Conservation (phyloP, 768 basidiomycete species). For the Russula vinacea region DNA sequence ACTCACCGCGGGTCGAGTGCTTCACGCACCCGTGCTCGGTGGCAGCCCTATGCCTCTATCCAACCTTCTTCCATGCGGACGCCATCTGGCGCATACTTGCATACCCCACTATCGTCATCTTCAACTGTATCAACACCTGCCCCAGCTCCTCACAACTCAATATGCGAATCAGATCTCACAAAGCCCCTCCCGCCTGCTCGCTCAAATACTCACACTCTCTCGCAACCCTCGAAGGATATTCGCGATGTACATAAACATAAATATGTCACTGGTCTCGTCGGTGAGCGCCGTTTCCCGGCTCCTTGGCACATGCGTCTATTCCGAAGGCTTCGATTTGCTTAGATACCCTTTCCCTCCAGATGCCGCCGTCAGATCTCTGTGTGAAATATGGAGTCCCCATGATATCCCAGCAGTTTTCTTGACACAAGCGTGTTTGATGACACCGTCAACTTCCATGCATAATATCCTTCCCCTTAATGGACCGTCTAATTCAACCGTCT, state of each 20-base stretch:
- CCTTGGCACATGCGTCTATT: conserved; percentile 11
- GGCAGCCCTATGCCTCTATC: conserved; percentile 67
- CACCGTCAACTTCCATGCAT: conserved; percentile 19
- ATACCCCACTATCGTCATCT: conserved; percentile 29
- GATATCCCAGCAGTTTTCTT: conserved; percentile 62
- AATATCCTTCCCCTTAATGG: conserved; percentile 33
- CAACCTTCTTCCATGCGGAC: conserved; percentile 40
- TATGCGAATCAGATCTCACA: conserved; percentile 39
- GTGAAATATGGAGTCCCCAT: conserved; percentile 77
- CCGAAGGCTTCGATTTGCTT: conserved; percentile 12
- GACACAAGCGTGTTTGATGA: conserved; percentile 36
- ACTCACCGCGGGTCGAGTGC: conserved; percentile 69
- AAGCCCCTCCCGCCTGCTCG: conserved; percentile 29
- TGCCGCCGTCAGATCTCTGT: conserved; percentile 73
- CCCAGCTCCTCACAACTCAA: conserved; percentile 23
- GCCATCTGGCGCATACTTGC: conserved; percentile 37
- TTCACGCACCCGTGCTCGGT: conserved; percentile 64
- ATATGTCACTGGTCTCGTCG: conserved; percentile 65
- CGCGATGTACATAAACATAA: conserved; percentile 56
- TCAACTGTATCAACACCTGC: conserved; percentile 31
- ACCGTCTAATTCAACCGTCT: conserved; percentile 26
- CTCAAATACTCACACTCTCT: conserved; percentile 35
- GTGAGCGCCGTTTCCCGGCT: conserved; percentile 39
- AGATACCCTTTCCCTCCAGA: conserved; percentile 43
- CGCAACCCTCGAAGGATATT: conserved; percentile 36